Evolutionary conservation across 768 basidiomycete genomes (phyloP).

Genomic region (Mycena belliarum): DNA sequence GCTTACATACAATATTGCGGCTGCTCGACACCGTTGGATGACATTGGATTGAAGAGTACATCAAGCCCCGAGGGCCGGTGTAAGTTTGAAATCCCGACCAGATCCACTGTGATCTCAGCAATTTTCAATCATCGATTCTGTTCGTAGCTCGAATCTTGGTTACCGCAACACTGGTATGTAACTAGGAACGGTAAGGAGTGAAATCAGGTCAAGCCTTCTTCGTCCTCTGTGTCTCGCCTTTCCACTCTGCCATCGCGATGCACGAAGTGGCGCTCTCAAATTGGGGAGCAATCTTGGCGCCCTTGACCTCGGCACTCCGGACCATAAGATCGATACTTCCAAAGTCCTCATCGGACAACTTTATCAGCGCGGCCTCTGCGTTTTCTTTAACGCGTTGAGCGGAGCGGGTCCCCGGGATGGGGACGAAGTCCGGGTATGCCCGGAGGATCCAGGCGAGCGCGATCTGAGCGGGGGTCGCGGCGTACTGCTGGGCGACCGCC

Average conservation of each 20-base stretch:
- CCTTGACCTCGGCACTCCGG: neutral
- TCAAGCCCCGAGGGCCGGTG: no score
- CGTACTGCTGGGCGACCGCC: neutral
- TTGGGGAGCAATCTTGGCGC: neutral
- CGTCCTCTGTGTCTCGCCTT: neutral
- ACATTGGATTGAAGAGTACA: no score
- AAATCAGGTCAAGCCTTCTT: neutral
- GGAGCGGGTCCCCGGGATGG: neutral
- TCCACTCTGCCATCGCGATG: neutral
- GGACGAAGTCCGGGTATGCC: neutral
- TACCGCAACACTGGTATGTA: no score
- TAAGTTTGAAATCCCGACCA: no score
- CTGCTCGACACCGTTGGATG: no score
- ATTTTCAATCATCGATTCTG: no score
- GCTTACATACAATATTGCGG: no score
- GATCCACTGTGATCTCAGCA: no score
- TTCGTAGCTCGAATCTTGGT: no score
- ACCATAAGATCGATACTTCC: no score
- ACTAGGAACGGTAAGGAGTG: no score
- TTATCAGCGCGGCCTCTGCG: neutral
- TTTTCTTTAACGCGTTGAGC: neutral
- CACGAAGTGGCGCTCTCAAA: neutral
- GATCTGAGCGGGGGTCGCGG: neutral
- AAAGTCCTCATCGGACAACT: neutral
- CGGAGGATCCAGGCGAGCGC: neutral